phyloP scores from a whole-genome alignment of 2,329 filamentous ascomycete genomes.

The Cladosporium halotolerans region DNA sequence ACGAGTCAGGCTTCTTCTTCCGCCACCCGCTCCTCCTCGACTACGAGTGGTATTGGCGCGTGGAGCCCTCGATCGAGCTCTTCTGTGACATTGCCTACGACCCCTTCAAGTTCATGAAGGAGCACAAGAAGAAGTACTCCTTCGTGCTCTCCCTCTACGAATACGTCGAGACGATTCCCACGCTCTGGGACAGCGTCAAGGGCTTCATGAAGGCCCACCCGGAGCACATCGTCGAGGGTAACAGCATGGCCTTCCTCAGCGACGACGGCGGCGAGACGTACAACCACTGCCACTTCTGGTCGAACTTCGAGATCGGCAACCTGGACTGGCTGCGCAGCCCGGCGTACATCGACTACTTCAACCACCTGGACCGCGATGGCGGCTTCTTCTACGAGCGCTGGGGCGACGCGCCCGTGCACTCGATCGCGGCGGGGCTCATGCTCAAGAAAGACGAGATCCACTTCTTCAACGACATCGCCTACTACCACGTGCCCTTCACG shows the following conservation, averaged over 20 bases:
- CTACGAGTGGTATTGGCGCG: constrained; percentile 99
- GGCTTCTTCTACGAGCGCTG: constrained; percentile 99
- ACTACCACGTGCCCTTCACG: constrained; percentile 96
- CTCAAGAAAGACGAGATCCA: constrained; percentile 91
- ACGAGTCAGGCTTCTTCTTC: constrained; percentile 99
- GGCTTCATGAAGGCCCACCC: constrained; percentile 88
- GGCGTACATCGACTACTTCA: constrained; percentile 86
- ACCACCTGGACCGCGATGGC: constrained; percentile 78
- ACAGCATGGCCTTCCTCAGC: constrained; percentile 85
- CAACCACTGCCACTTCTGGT: constrained; percentile 99
- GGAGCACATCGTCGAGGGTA: constrained; percentile 75
- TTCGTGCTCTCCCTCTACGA: constrained; percentile 95
- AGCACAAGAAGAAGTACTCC: constrained; percentile 96
- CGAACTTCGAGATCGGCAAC: constrained; percentile 96
- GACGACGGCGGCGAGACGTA: constrained; percentile 88
- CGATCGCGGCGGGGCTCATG: constrained; percentile 84
- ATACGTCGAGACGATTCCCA: constrained; percentile 92
- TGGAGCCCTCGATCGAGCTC: constrained; percentile 93
- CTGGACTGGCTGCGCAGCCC: constrained; percentile 88
- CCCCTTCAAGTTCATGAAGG: constrained; percentile 92
- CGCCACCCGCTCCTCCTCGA: constrained; percentile 87
- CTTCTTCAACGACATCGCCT: constrained; percentile 98
- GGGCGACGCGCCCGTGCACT: constrained; percentile 96
- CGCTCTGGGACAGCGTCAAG: constrained; percentile 90
- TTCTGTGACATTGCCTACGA: constrained; percentile 95